phyloP scores from a whole-genome alignment of 257 asterid genomes.

The Striga asiatica region DNA sequence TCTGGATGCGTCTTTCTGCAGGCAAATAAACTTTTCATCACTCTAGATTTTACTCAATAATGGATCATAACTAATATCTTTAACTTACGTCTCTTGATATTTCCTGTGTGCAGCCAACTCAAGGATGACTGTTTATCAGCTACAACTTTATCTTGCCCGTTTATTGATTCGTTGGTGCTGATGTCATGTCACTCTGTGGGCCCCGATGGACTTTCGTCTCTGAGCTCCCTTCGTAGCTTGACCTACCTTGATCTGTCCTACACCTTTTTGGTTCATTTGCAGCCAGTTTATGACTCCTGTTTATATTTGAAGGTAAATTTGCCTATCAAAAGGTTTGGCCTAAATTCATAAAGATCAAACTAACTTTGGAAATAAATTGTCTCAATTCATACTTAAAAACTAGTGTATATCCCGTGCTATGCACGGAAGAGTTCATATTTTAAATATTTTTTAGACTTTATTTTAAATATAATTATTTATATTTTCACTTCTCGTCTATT shows the following conservation, averaged over 20 bases:
- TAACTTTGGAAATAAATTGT: too few species aligned
- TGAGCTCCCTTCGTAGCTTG: constrained; percentile 41
- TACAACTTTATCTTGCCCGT: constrained; percentile 49
- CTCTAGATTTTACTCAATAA: not conserved
- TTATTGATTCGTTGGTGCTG: constrained; percentile 56
- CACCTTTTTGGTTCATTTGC: constrained; percentile 55
- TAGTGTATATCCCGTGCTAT: too few species aligned
- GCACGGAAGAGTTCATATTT: too few species aligned
- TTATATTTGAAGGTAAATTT: constrained; percentile 50
- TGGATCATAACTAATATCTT: not conserved
- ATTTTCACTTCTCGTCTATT: too few species aligned
- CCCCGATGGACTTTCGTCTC: constrained; percentile 46
- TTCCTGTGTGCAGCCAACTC: constrained; percentile 53
- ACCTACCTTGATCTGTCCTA: constrained; percentile 69
- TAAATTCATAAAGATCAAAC: too few species aligned
- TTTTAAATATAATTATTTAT: too few species aligned
- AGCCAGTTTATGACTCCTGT: constrained; percentile 56
- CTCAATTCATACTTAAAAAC: too few species aligned
- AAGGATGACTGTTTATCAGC: constrained; percentile 68
- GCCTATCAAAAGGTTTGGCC: not conserved
- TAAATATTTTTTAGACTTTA: too few species aligned
- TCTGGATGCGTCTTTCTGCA: constrained; percentile 85
- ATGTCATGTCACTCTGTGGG: constrained; percentile 71
- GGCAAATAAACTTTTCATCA: constrained; percentile 26
- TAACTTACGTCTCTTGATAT: not conserved